These are phyloP conservation scores for Daldinia bambusicola DNA, from an alignment of 495 filamentous ascomycete species.

Conservation along the genomic window DNA sequence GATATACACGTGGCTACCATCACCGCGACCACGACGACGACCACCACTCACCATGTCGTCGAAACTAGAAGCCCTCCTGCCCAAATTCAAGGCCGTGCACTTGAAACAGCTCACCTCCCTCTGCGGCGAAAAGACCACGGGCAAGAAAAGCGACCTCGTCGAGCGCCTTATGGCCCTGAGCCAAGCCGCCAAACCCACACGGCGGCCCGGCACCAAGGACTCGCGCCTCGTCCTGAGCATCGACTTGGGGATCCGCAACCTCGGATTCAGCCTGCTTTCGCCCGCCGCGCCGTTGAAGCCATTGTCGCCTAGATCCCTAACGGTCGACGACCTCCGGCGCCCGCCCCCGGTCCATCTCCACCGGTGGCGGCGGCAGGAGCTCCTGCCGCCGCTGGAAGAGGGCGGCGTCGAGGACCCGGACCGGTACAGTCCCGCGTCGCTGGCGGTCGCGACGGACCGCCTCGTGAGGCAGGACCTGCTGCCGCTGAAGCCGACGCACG, in stretches of 20 bases:
- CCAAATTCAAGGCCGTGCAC: constrained; percentile 20
- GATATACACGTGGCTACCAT: neutral
- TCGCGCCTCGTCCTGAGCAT: constrained; percentile 73
- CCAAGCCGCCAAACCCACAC: constrained; percentile 10
- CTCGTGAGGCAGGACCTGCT: constrained; percentile 63
- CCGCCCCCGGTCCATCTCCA: constrained; percentile 44
- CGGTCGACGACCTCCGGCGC: constrained; percentile 2
- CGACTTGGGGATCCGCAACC: constrained; percentile 87
- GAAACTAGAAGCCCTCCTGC: constrained; percentile 14
- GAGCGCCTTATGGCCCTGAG: constrained; percentile 27
- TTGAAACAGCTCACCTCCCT: constrained; percentile 38
- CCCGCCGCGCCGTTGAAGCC: constrained; percentile 42
- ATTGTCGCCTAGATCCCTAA: constrained; percentile 22
- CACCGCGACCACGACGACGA: no score
- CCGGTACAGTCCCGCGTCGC: constrained; percentile 65
- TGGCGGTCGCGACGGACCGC: constrained; percentile 69
- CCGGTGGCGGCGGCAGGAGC: constrained; percentile 47
- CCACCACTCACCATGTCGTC: constrained; percentile 26
- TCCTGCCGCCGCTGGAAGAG: constrained; percentile 37
- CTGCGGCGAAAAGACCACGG: constrained; percentile 37
- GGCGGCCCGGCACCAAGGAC: neutral
- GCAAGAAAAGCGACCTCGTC: constrained; percentile 37
- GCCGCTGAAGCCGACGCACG: constrained; percentile 67
- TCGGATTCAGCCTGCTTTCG: constrained; percentile 76
- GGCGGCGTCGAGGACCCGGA: constrained; percentile 40